These are phyloP conservation scores for Draba incana DNA, from an alignment of 345 rosid species.

Conservation along the genomic window DNA sequence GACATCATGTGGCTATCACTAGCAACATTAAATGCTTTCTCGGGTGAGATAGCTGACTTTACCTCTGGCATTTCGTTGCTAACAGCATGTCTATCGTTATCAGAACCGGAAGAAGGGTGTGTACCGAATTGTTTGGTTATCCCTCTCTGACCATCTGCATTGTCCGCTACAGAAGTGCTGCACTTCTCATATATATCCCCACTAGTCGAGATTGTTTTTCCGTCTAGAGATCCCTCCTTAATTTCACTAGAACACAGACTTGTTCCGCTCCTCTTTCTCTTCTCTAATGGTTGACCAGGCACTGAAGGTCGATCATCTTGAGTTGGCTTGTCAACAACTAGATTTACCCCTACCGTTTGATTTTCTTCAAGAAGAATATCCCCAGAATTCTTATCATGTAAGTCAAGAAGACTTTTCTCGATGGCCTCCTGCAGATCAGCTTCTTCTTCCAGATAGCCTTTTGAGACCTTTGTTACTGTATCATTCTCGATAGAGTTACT, in stretches of 20 bases:
- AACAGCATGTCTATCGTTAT: conserved; percentile 29
- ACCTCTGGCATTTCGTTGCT: conserved; percentile 30
- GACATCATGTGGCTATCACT: conserved; percentile 41
- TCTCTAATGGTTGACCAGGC: too few species aligned
- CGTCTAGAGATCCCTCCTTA: conserved; percentile 32
- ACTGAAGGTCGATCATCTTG: too few species aligned
- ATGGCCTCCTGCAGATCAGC: conserved; percentile 87
- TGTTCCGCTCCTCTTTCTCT: too few species aligned
- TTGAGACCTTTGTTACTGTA: conserved; percentile 50
- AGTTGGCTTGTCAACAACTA: conserved; percentile 24
- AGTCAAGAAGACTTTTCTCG: conserved; percentile 76
- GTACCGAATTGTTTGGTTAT: conserved; percentile 38
- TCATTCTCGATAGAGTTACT: conserved; percentile 37
- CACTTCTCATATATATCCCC: conserved; percentile 36
- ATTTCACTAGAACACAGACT: conserved; percentile 34
- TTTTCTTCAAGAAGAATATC: conserved; percentile 35
- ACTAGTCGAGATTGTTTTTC: conserved; percentile 37
- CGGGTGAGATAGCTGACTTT: conserved; percentile 38
- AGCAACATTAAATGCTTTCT: conserved; percentile 40
- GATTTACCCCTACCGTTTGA: conserved; percentile 31
- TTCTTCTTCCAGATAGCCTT: conserved; percentile 76
- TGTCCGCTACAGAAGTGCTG: conserved; percentile 35
- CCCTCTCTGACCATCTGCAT: conserved; percentile 28
- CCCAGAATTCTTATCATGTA: conserved; percentile 37
- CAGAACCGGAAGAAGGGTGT: conserved; percentile 31